Conservation (phyloP, 257 asterid genomes). For the Henckelia pumila region DNA sequence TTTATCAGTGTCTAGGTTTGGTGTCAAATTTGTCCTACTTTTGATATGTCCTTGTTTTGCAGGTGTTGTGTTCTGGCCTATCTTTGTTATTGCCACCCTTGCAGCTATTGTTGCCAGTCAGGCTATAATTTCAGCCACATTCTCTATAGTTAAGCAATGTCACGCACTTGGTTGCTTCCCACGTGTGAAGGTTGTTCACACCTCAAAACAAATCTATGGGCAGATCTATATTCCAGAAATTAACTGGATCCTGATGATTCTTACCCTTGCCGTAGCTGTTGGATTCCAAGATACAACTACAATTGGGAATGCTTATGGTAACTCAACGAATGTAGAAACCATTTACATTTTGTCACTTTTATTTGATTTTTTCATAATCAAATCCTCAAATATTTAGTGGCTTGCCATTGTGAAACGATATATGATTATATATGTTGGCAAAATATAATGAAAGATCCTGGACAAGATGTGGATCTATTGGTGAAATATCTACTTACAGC, state of each 20-base stretch:
- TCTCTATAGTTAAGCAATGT: constrained; percentile 76
- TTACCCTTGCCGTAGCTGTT: constrained; percentile 61
- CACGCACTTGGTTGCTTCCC: constrained; percentile 75
- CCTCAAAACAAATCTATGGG: constrained; percentile 63
- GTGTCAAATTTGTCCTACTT: constrained; percentile 14
- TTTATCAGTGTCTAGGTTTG: neutral
- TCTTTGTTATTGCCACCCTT: constrained; percentile 60
- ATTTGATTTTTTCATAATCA: neutral
- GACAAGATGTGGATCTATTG: neutral
- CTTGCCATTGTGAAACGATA: neutral
- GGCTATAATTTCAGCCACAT: constrained; percentile 70
- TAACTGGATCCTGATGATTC: constrained; percentile 73
- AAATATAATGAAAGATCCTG: neutral
- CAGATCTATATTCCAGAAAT: constrained; percentile 77
- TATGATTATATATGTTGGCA: neutral
- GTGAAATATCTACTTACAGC: neutral
- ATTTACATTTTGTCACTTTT: neutral
- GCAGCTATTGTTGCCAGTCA: constrained; percentile 75
- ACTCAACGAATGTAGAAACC: constrained; percentile 14
- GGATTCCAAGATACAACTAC: constrained; percentile 51
- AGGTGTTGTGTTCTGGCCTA: constrained; percentile 67
- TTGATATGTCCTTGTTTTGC: constrained; percentile 32
- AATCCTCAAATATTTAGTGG: neutral
- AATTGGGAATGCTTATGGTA: constrained; percentile 83
- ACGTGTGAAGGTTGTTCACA: constrained; percentile 72